Conservation (phyloP, 768 basidiomycete genomes). For the Pisolithus orientalis region DNA sequence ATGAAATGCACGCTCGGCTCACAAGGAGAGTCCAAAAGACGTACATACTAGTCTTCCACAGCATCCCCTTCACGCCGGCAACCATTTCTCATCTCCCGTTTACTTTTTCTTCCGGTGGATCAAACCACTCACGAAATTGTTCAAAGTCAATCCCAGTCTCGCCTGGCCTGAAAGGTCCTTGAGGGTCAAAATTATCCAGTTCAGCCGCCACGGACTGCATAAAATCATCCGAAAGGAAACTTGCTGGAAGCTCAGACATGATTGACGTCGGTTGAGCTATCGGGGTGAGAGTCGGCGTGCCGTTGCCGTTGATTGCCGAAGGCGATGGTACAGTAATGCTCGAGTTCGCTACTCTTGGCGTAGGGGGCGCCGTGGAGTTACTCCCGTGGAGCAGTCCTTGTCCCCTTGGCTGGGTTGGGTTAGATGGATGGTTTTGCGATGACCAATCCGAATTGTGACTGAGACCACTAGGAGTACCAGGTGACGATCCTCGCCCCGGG, state of each 20-base stretch:
- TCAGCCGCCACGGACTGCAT: conserved; percentile 36
- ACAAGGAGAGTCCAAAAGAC: conserved; percentile 5
- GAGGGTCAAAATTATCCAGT: conserved; percentile 34
- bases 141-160: conserved; percentile 55
- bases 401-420: conserved; percentile 20
- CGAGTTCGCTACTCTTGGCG: conserved; percentile 28
- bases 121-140: conserved; percentile 73
- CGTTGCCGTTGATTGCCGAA: conserved; percentile 28
- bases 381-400: conserved; percentile 16
- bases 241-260: conserved; percentile 20
- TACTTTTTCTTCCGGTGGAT: conserved; percentile 19
- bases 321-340: conserved; percentile 35
- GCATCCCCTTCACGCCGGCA: conserved; percentile 2
- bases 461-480: conserved; percentile 17
- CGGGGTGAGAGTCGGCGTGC: conserved; percentile 24
- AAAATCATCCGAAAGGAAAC: conserved; percentile 32
- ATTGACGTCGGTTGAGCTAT: conserved; percentile 14
- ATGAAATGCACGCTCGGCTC: conserved; percentile 5
- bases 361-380: conserved; percentile 29
- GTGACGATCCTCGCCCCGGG: conserved; percentile 41
- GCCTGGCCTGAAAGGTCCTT: conserved; percentile 36
- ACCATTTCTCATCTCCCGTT: conserved; percentile 1
- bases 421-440: conserved; percentile 33
- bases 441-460: conserved; percentile 31
- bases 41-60: background rate